Conservation (phyloP, 495 filamentous ascomycete species). For the Pyrenula massariospora region DNA sequence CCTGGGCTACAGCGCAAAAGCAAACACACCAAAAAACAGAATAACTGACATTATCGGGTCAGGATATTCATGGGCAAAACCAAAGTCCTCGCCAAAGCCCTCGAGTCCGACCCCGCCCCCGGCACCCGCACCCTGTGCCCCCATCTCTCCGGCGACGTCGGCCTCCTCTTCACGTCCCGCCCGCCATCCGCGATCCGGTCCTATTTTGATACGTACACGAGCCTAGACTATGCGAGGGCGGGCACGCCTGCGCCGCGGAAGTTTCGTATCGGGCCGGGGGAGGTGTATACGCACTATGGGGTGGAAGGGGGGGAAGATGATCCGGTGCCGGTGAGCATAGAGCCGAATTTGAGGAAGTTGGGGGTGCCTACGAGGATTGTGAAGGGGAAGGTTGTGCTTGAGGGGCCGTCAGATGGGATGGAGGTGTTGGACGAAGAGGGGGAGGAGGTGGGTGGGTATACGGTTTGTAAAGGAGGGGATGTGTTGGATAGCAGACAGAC, state of each 20-base stretch:
- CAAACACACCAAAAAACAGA: not conserved
- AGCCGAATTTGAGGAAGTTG: constrained; percentile 75
- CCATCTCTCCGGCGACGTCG: constrained; percentile 72
- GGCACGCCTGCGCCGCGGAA: constrained; percentile 60
- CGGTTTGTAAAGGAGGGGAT: constrained; percentile 71
- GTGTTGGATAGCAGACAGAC: constrained; percentile 81
- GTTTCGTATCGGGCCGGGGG: constrained; percentile 68
- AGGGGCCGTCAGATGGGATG: constrained; percentile 52
- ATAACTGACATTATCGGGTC: not conserved
- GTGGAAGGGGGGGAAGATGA: constrained; percentile 79
- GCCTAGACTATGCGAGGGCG: constrained; percentile 80
- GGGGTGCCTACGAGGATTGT: constrained; percentile 79
- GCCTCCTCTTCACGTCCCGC: constrained; percentile 80
- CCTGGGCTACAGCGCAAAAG: constrained; percentile 2
- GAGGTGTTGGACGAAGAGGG: constrained; percentile 11
- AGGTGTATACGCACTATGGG: constrained; percentile 61
- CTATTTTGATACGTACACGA: constrained; percentile 56
- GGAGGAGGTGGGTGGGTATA: constrained; percentile 33
- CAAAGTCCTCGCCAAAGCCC: constrained; percentile 91
- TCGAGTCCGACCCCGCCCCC: constrained; percentile 68
- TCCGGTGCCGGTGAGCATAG: constrained; percentile 72
- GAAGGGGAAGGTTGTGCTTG: constrained; percentile 77
- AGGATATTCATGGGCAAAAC: constrained; percentile 98
- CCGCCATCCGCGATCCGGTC: constrained; percentile 44
- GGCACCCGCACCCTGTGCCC: constrained; percentile 55